Base-by-base conservation (phyloP, 768 basidiomycete species). In the Hemileccinum rubropunctum region DNA sequence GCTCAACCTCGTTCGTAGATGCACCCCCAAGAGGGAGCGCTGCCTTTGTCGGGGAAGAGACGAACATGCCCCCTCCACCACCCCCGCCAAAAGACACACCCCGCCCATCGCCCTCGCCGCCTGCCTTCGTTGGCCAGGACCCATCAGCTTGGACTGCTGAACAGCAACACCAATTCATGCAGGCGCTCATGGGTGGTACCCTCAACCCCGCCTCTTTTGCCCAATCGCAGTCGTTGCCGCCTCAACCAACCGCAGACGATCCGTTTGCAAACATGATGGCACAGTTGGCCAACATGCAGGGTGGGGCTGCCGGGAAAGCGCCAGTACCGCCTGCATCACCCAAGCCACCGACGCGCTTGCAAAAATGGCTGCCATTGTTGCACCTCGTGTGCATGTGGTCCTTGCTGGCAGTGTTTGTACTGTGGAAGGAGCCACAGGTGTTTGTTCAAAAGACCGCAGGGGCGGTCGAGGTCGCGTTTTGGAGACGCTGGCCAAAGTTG, bases 81-180 rank as follows among this genome's bases (percentile, higher is more conserved):
- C 53, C 41, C 6, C 59, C 59, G 42, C 50, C 50, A 51, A 59
- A 54, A 52, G 57, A 62, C 51, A 56, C 59, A 21, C 64, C 50
- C 53, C 55, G 63, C 42, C 56, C 63, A 45, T 61, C 57, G 42
- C 66, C 50, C 41, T 53, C 61, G 14, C 58, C 51, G 27, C 48
- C 69, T 54, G 32, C 61, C 56, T 57, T 63, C 56, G 49, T 42
- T 3, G 51, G 56, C n/a, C 51, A 59, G 69, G 82, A 83, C 59
- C 77, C 82, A 0, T 76, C 81, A 4, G 76, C 76, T 12, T 88
- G 84, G 86, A 78, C 81, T 9, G 71, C 79, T 38, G 83, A 88
- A 51, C 83, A 88, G 51, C 86, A 88, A 58, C 73, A 73, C 47
- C 82, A 84, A 55, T 76, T 89, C 54, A 71, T 89, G 68, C 78